Base-by-base conservation (phyloP, 2,329 filamentous ascomycete species). In the Talaromyces sp. region DNA sequence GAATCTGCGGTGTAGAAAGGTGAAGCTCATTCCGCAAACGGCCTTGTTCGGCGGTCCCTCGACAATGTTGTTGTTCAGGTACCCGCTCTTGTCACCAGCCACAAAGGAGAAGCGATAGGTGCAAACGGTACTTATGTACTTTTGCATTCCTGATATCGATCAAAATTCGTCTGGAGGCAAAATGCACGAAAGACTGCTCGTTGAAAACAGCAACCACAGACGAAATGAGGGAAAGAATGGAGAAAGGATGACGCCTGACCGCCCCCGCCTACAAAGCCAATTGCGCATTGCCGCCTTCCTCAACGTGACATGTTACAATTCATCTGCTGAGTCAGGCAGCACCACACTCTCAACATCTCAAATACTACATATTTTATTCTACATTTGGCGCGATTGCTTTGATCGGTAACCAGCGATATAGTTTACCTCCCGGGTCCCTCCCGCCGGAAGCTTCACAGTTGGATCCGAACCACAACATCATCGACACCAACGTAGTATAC, bases 21-120 rank as follows among this genome's bases (percentile, higher is more conserved):
- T 43, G 57, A 60, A 37, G 24, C 27, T 49, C 10, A 50, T 49
- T 60, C 57, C 58, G 58, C 58, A 60, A 60, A 47, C 58, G 58
- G 58, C 10, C 14, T 31, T 27, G 13, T 47, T 47, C 13, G 37
- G 57, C 14, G n/a, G 22, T 19, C 13, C 24, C 24, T 59, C 24
- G 22, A 41, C 45, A 11, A 14, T 43, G 37, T 19, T 39, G 24
- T 45, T 47, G 24, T 33, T 35, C 31, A n/a, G 3, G 3, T 24
- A 33, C 27, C 41, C 57, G 41, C 57, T 49, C n/a, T 24, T 24
- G 24, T 37, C 58, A 7, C 33, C 52, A 56, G 52, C 52, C 52
- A 56, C 52, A 56, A 7, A 9, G 13, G n/a, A 47, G 58, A 49
- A 49, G 31, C 49, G 41, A 37, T 2, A 49, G n/a, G 58, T 24